phyloP scores from a whole-genome alignment of 352 stramenopile species.

The Pythium oligandrum region DNA sequence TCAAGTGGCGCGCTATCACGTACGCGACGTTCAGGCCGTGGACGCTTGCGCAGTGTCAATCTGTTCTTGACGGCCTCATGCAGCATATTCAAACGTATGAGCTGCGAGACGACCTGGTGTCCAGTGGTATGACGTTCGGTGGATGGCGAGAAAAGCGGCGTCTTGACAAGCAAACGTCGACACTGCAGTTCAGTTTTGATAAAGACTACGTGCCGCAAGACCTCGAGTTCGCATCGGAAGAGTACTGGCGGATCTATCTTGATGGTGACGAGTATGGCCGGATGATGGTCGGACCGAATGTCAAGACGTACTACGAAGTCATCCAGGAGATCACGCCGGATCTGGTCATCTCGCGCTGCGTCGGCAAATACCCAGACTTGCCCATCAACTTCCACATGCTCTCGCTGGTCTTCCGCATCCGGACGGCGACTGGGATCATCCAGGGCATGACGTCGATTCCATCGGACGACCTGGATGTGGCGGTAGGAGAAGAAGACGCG shows the following conservation, averaged over 20 bases:
- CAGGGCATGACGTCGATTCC: neutral
- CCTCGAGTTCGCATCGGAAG: neutral
- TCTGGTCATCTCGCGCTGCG: constrained; percentile 6
- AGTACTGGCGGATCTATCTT: constrained; percentile 1
- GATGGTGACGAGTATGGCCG: constrained; percentile 1
- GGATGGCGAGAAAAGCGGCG: constrained; percentile 11
- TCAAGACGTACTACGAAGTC: constrained; percentile 4
- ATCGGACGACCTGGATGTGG: neutral
- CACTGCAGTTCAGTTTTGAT: constrained; percentile 11
- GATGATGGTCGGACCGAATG: neutral
- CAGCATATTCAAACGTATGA: constrained; percentile 1
- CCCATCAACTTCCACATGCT: constrained; percentile 9
- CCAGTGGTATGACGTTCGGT: constrained; percentile 8
- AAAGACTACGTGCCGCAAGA: constrained; percentile 6
- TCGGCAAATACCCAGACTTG: constrained; percentile 9
- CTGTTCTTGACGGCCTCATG: constrained; percentile 2
- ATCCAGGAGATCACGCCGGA: constrained; percentile 10
- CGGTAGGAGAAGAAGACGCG: neutral
- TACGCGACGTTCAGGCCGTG: constrained; percentile 1
- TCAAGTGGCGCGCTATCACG: constrained; percentile 5
- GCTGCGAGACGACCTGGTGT: neutral
- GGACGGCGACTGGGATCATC: constrained; percentile 6
- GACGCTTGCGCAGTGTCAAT: neutral
- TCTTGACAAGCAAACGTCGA: constrained; percentile 5
- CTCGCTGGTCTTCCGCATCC: constrained; percentile 5